Conservation (phyloP, 2,329 filamentous ascomycete genomes). For the Penicillium sp. region DNA sequence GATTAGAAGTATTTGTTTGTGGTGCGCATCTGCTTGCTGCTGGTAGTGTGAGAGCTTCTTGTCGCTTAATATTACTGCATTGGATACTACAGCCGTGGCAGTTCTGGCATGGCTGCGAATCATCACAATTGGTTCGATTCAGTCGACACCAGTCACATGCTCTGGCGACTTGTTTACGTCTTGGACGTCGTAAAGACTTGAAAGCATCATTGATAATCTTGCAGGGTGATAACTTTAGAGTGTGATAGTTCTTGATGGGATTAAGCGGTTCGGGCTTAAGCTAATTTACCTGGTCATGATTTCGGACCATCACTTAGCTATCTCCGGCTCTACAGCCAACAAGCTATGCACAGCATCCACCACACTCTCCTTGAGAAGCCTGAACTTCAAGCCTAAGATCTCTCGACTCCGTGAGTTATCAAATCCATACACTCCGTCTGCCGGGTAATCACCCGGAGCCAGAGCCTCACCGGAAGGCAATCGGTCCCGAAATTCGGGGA, state of each 20-base stretch:
- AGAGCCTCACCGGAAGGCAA: slow-evolving; percentile 31
- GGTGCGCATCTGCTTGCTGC: slow-evolving; percentile 3
- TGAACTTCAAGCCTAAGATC: slow-evolving; percentile 33
- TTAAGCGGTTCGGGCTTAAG: background rate
- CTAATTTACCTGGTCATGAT: background rate
- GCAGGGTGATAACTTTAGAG: too few species aligned
- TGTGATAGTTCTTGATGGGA: background rate
- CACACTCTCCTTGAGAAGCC: slow-evolving; percentile 27
- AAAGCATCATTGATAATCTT: slow-evolving; percentile 1
- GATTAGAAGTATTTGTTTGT: background rate
- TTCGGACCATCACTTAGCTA: background rate
- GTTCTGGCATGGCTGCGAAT: slow-evolving; percentile 24
- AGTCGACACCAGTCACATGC: slow-evolving; percentile 31
- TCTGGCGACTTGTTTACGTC: slow-evolving; percentile 21
- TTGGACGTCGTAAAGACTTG: slow-evolving; percentile 4
- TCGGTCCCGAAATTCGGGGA: slow-evolving; percentile 35
- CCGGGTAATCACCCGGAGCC: slow-evolving; percentile 16
- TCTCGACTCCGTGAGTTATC: slow-evolving; percentile 33
- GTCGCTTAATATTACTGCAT: slow-evolving; percentile 19
- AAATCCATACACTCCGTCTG: slow-evolving; percentile 24
- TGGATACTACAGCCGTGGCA: slow-evolving; percentile 19
- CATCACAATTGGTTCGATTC: slow-evolving; percentile 30
- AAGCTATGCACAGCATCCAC: slow-evolving; percentile 28
- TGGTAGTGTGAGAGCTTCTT: background rate
- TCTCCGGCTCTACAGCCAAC: slow-evolving; percentile 4